phyloP scores from a whole-genome alignment of 306 rosid species.

The Mucuna pruriens region DNA sequence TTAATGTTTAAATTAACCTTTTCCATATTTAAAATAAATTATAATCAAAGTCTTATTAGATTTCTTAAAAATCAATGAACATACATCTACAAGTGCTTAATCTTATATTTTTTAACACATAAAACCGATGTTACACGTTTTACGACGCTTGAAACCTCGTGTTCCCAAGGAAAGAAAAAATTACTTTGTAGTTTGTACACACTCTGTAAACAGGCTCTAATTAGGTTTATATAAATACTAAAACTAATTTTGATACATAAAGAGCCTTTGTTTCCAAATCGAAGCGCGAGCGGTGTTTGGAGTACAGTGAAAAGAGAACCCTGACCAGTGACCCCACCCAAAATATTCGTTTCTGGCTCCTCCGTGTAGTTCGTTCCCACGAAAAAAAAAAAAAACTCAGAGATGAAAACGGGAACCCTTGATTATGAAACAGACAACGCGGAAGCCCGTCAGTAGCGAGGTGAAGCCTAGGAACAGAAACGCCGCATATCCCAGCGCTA shows the following conservation, averaged over 20 bases:
- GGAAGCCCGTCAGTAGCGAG: conserved; percentile 79
- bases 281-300: not conserved
- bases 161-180: not conserved
- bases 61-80: not conserved
- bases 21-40: not conserved
- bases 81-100: not conserved
- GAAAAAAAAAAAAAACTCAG: not conserved
- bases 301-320: conserved; percentile 24
- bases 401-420: conserved; percentile 93
- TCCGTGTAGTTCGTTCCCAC: conserved; percentile 40
- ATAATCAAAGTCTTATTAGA: not conserved
- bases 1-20: not conserved
- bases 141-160: not conserved
- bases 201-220: not conserved
- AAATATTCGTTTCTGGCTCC: conserved; percentile 34
- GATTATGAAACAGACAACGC: conserved; percentile 82
- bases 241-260: not conserved
- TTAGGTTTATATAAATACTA: not conserved
- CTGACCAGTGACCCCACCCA: conserved; percentile 44
- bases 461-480: conserved; percentile 88
- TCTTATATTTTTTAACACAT: not conserved
- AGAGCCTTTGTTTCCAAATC: not conserved
- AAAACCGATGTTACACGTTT: not conserved
- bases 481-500: conserved; percentile 77
- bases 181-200: not conserved